Percentiles rank a stretch among this genome's conserved stretches.
phyloP scores from a whole-genome alignment of 1,284 basidiomycete genomes.

The Peniophora sp. region DNA sequence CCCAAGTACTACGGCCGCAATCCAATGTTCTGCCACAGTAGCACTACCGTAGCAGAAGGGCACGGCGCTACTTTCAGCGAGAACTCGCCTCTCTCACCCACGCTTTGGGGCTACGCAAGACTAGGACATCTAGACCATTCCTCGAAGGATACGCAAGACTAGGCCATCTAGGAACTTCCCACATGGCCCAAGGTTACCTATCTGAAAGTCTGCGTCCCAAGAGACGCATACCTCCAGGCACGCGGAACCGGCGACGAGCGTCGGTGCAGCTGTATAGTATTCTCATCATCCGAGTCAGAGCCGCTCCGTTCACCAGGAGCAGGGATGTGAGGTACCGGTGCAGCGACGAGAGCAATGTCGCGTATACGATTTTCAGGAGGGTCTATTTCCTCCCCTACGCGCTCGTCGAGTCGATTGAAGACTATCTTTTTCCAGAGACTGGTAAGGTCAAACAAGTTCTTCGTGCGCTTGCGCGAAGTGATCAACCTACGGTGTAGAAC shows the following conservation, averaged over 20 bases:
- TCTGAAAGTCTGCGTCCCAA: no score
- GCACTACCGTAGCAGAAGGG: no score
- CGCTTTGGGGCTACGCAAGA: no score
- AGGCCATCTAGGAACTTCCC: no score
- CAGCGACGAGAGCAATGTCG: background rate
- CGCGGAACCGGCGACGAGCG: background rate
- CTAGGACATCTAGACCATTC: no score
- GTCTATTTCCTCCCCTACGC: background rate
- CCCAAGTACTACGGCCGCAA: no score
- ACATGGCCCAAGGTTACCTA: no score
- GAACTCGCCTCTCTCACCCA: no score
- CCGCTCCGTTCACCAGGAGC: background rate
- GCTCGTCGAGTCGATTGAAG: background rate
- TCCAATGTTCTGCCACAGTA: no score
- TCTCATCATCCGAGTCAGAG: background rate
- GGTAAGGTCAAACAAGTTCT: background rate
- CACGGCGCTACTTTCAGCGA: no score
- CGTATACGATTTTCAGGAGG: background rate
- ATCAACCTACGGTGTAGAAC: background rate
- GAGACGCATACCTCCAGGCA: background rate
- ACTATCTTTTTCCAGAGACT: conserved; percentile 1
- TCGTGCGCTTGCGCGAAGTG: background rate
- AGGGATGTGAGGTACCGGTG: background rate
- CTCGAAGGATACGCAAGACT: no score
- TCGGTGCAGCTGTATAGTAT: background rate